Conservation (phyloP, 164 flowering plant genomes). For the Dillenia turbinata region DNA sequence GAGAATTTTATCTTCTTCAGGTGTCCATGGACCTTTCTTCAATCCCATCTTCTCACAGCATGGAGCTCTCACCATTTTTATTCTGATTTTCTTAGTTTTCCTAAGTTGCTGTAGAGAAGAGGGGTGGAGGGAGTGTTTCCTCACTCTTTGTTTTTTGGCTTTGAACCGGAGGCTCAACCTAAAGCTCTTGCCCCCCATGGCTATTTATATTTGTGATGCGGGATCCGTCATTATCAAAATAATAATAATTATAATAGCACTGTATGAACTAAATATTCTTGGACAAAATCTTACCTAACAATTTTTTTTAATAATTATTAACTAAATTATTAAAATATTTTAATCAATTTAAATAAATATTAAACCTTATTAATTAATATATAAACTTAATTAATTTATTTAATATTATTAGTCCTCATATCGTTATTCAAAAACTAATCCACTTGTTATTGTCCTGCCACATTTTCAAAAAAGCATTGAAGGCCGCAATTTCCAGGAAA, state of each 20-base stretch:
- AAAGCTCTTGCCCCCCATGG: neutral
- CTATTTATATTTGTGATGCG: neutral
- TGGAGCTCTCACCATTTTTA: conserved; percentile 61
- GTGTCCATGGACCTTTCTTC: conserved; percentile 74
- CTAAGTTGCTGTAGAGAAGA: neutral
- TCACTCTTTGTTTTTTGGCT: neutral
- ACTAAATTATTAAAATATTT: no score
- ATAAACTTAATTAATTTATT: no score
- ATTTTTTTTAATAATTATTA: no score
- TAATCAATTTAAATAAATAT: no score
- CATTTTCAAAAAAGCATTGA: neutral
- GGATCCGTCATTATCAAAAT: neutral
- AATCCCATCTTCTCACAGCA: conserved; percentile 73
- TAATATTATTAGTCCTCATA: no score
- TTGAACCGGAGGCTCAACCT: neutral
- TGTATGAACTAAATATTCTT: no score
- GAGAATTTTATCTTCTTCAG: conserved; percentile 60
- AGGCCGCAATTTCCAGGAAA: conserved; percentile 13
- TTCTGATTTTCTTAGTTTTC: neutral
- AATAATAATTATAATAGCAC: no score
- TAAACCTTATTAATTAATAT: no score
- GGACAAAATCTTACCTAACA: no score
- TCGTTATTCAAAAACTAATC: no score
- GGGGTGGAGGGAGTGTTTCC: neutral
- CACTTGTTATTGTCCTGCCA: no score